Percentiles rank a stretch among this genome's conserved stretches.
These are phyloP conservation scores for Serendipita sp. DNA, from an alignment of 768 basidiomycete genomes.

Conservation along the genomic window DNA sequence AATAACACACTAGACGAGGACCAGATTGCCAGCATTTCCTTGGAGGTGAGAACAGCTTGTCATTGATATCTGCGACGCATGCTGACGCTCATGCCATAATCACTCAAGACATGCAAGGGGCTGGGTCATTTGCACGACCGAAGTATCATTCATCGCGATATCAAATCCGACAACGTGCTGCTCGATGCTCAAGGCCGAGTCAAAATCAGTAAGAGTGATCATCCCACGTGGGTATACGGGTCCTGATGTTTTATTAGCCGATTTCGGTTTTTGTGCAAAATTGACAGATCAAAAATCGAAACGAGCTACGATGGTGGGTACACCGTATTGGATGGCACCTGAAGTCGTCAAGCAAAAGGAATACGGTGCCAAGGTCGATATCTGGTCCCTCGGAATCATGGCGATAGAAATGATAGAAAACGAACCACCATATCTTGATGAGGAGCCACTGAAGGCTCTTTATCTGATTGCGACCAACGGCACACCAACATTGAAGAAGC, in stretches of 20 bases:
- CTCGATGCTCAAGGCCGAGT: constrained; percentile 84
- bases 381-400: constrained; percentile 97
- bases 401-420: constrained; percentile 99
- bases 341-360: constrained; percentile 96
- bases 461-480: constrained; percentile 97
- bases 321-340: constrained; percentile 99
- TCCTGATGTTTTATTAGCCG: constrained; percentile 37
- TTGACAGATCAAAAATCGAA: constrained; percentile 93
- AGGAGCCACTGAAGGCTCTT: constrained; percentile 86
- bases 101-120: constrained; percentile 76
- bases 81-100: not conserved
- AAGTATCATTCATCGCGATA: constrained; percentile 91
- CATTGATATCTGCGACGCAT: not conserved
- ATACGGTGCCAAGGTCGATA: constrained; percentile 92
- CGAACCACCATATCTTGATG: constrained; percentile 89
- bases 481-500: constrained; percentile 93
- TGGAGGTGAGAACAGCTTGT: constrained; percentile 48
- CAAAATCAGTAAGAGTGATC: constrained; percentile 97
- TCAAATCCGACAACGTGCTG: constrained; percentile 93
- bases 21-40: constrained; percentile 81
- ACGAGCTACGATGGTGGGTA: constrained; percentile 96
- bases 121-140: constrained; percentile 85
- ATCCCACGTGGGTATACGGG: constrained; percentile 13
- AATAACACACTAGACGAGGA: constrained; percentile 91
- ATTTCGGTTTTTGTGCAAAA: constrained; percentile 95